phyloP scores from a whole-genome alignment of 2,329 filamentous ascomycete species.

The Aspergillus spinulosporus region DNA sequence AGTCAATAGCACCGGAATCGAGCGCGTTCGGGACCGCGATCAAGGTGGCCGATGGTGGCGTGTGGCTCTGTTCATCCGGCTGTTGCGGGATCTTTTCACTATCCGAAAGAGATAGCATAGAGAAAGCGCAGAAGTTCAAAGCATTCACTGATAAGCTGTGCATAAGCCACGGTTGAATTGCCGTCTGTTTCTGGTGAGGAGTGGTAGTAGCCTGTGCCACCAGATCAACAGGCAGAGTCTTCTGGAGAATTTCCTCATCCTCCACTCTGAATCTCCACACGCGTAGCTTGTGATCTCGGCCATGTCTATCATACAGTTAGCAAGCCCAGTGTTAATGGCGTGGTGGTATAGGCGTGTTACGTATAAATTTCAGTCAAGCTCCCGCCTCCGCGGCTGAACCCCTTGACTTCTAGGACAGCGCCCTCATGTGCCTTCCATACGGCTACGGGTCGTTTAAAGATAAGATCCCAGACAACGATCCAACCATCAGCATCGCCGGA shows the following conservation, averaged over 20 bases:
- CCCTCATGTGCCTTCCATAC: constrained; percentile 85
- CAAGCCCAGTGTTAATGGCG: neutral
- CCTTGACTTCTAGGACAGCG: constrained; percentile 71
- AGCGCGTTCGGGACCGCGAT: constrained; percentile 80
- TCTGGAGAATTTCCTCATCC: constrained; percentile 57
- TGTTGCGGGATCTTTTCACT: neutral
- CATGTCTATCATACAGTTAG: constrained; percentile 63
- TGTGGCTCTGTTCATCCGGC: neutral
- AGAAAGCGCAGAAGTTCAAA: constrained; percentile 82
- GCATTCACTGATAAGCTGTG: constrained; percentile 84
- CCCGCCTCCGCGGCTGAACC: constrained; percentile 64
- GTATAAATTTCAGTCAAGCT: constrained; percentile 70
- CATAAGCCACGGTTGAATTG: constrained; percentile 71
- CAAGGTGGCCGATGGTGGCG: constrained; percentile 48
- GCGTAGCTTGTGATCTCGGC: constrained; percentile 80
- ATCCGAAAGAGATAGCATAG: constrained; percentile 25
- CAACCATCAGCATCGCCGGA: constrained; percentile 91
- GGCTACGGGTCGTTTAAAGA: constrained; percentile 74
- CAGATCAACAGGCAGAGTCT: constrained; percentile 68
- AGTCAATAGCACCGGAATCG: constrained; percentile 73
- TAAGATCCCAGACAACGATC: constrained; percentile 80
- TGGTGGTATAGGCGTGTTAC: constrained; percentile 54
- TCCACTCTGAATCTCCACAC: constrained; percentile 81
- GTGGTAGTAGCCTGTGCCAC: constrained; percentile 30
- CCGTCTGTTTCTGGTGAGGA: constrained; percentile 32